Evolutionary conservation across 805 yeast species (phyloP).

Genomic region (Kluyveromyces wickerhamii): DNA sequence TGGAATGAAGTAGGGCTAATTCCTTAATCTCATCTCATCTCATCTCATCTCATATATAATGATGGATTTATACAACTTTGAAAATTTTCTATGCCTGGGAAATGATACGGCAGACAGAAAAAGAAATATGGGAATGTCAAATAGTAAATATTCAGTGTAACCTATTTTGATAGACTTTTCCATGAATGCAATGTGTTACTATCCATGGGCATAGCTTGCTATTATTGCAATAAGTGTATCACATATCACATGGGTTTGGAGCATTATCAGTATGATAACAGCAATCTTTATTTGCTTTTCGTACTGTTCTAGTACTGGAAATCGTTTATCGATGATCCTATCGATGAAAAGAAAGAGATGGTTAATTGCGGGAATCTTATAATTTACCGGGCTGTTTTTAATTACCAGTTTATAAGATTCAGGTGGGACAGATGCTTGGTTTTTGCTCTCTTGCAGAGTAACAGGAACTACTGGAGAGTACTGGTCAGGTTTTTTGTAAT

Average conservation of each 20-base stretch:
- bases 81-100: neutral
- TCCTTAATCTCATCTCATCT: conserved; percentile 11
- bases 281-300: conserved; percentile 3
- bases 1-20: too few species aligned
- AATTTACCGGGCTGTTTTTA: too few species aligned
- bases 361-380: conserved; percentile 1
- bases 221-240: conserved; percentile 1
- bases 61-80: neutral
- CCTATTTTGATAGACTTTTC: too few species aligned
- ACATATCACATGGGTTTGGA: neutral
- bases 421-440: too few species aligned
- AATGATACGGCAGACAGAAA: too few species aligned
- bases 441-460: too few species aligned
- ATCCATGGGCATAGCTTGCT: conserved; percentile 1
- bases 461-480: too few species aligned
- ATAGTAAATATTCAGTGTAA: too few species aligned
- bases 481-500: too few species aligned
- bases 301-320: conserved; percentile 3
- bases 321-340: neutral
- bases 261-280: neutral
- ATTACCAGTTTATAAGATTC: too few species aligned
- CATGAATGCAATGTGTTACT: too few species aligned
- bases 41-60: conserved; percentile 9
- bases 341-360: neutral
- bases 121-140: too few species aligned